These are phyloP conservation scores for Lepidopterella palustris DNA, from an alignment of 495 filamentous ascomycete genomes.

Conservation along the genomic window DNA sequence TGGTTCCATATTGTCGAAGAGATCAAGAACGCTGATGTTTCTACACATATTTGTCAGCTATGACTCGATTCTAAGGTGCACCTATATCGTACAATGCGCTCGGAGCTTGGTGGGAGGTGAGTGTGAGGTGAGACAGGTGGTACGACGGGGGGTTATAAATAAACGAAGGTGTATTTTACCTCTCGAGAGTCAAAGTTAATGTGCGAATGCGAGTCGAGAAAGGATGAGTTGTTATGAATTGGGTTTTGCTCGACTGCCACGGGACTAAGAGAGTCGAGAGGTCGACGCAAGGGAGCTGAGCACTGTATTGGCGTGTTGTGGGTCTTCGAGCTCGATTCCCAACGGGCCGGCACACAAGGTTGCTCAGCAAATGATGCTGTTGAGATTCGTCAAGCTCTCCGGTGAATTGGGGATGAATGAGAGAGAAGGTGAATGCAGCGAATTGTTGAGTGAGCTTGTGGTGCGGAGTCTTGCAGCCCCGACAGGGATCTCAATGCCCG, in stretches of 20 bases:
- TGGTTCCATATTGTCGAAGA: constrained; percentile 17
- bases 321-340: background rate
- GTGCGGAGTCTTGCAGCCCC: background rate
- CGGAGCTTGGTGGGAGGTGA: no score
- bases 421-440: background rate
- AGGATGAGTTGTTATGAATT: background rate
- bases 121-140: no score
- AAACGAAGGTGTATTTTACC: no score
- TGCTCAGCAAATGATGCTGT: background rate
- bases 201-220: background rate
- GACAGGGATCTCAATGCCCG: background rate
- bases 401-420: background rate
- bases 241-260: background rate
- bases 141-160: no score
- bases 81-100: no score
- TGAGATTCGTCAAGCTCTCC: background rate
- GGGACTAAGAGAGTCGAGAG: background rate
- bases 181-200: background rate
- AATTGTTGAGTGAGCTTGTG: background rate
- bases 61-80: no score
- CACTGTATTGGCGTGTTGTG: background rate
- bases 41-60: background rate
- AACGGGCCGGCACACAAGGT: background rate
- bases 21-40: background rate
- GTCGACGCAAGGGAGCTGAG: background rate